phyloP scores from a whole-genome alignment of 495 filamentous ascomycete species.

The Neurospora sublineolata region DNA sequence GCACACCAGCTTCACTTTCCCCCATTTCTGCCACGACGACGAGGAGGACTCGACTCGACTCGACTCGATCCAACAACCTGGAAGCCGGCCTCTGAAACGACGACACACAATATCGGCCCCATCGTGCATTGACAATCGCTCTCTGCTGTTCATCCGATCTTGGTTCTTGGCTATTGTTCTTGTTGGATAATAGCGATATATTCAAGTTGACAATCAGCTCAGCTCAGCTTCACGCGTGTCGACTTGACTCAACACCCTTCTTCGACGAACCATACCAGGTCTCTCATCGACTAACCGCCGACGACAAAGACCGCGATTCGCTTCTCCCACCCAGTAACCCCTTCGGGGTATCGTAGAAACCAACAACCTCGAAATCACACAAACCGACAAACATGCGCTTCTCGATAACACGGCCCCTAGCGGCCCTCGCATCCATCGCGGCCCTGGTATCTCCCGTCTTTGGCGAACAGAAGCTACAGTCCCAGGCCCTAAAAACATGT shows the following conservation, averaged over 20 bases:
- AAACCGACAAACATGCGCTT: neutral
- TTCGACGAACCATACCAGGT: neutral
- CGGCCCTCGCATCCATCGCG: constrained; percentile 16
- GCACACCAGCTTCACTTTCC: neutral
- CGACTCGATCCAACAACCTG: neutral
- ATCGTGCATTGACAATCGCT: neutral
- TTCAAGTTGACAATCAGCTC: neutral
- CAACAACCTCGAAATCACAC: neutral
- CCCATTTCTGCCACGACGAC: neutral
- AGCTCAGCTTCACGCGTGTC: neutral
- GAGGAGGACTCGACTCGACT: neutral
- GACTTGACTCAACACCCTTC: neutral
- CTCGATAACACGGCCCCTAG: constrained; percentile 13
- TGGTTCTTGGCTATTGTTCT: neutral
- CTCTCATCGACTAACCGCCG: neutral
- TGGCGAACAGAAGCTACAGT: constrained; percentile 41
- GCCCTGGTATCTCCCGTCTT: constrained; percentile 15
- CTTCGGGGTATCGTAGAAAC: neutral
- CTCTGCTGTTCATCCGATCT: neutral
- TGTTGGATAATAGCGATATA: neutral
- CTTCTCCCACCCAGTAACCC: neutral
- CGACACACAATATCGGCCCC: neutral
- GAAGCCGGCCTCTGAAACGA: neutral
- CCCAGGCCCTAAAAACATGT: constrained; percentile 66
- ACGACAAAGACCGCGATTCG: neutral